Conservation (phyloP, 257 asterid species). For the Handroanthus guayacan region DNA sequence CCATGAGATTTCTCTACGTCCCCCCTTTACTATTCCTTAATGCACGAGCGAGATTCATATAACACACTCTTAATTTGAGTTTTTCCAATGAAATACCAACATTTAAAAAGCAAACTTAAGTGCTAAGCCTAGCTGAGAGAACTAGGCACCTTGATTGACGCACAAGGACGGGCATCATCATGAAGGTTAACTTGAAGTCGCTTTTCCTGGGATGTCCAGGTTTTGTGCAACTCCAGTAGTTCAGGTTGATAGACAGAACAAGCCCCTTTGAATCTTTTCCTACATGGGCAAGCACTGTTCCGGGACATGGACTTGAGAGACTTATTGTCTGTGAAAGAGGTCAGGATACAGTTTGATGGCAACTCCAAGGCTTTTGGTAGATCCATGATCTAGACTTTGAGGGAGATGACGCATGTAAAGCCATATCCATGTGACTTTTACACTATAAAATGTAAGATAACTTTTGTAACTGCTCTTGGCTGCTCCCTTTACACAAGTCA, state of each 20-base stretch:
- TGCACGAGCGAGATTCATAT: background rate
- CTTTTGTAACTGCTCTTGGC: background rate
- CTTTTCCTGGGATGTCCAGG: background rate
- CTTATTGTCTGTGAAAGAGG: background rate
- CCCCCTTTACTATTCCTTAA: too few species aligned
- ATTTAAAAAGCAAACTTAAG: background rate
- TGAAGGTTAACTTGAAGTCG: background rate
- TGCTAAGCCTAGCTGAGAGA: background rate
- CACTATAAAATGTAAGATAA: background rate
- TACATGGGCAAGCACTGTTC: background rate
- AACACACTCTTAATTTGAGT: background rate
- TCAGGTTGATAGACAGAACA: background rate
- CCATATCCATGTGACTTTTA: background rate
- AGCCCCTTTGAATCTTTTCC: background rate
- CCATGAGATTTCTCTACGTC: too few species aligned
- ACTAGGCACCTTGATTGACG: background rate
- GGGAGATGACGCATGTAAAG: background rate
- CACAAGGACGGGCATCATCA: too few species aligned
- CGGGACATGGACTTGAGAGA: conserved; percentile 7
- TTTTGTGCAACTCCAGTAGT: background rate
- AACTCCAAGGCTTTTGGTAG: background rate
- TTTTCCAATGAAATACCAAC: background rate
- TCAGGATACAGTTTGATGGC: background rate
- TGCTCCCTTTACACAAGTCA: background rate
- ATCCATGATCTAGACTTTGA: background rate